Evolutionary conservation across 768 basidiomycete genomes (phyloP).

Genomic region (Sarcodon aspratus): DNA sequence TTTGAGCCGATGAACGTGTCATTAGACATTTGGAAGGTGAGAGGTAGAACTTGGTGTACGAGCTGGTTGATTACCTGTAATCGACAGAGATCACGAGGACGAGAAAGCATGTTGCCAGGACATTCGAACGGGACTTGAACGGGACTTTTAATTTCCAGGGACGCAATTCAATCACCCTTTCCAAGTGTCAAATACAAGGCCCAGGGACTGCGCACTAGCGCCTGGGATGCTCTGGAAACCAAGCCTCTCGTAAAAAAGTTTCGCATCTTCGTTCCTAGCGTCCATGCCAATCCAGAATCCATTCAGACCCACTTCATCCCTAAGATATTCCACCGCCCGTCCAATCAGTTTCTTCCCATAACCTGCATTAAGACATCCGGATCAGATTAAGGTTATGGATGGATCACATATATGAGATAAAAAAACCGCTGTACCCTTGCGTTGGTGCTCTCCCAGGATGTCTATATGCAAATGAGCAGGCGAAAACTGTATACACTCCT

Average conservation of each 20-base stretch:
- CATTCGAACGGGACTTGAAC: background rate
- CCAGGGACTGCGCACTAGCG: conserved; percentile 37
- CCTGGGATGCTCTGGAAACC: conserved; percentile 52
- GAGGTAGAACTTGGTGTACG: too few relatives aligned
- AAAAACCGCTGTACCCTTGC: conserved; percentile 15
- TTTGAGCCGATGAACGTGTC: conserved; percentile 26
- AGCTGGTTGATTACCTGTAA: too few relatives aligned
- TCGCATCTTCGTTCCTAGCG: conserved; percentile 47
- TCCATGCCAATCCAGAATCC: conserved; percentile 64
- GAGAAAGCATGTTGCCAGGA: too few relatives aligned
- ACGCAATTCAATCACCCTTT: conserved; percentile 1
- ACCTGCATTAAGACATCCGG: conserved; percentile 18
- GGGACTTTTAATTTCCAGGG: background rate
- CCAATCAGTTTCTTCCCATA: conserved; percentile 60
- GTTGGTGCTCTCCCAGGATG: conserved; percentile 54
- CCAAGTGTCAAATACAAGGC: conserved; percentile 35
- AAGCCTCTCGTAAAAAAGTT: conserved; percentile 47
- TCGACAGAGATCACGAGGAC: too few relatives aligned
- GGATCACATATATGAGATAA: too few relatives aligned
- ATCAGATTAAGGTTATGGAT: too few relatives aligned
- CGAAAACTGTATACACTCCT: conserved; percentile 50
- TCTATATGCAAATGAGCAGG: conserved; percentile 72
- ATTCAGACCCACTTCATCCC: conserved; percentile 26
- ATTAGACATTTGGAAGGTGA: too few relatives aligned
- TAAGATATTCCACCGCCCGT: conserved; percentile 39